A percentile compares a stretch with the other conserved stretches of the same genome.
Evolutionary conservation across 352 stramenopile genomes (phyloP).

Genomic region (Thalassiosira pacifica): DNA sequence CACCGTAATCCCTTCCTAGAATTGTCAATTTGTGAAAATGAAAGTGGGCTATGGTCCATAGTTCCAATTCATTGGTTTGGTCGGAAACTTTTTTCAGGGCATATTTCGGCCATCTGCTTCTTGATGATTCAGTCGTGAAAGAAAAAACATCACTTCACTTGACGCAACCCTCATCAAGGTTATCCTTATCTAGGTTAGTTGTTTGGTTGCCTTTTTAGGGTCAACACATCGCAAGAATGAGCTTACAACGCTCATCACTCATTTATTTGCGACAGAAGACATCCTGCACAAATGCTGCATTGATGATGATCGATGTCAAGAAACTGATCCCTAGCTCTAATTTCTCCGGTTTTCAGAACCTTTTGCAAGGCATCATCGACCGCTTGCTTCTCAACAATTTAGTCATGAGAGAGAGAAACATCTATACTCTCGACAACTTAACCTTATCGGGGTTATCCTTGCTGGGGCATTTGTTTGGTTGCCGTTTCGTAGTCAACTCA

Average conservation of each 20-base stretch:
- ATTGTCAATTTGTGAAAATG: neutral
- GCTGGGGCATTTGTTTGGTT: neutral
- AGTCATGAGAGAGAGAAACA: no score
- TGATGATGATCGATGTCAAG: no score
- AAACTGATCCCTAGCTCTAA: neutral
- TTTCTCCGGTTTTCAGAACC: slow-evolving; percentile 3
- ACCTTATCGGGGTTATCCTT: neutral
- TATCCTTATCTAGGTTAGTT: neutral
- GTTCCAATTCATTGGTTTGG: neutral
- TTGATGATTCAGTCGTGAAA: no score
- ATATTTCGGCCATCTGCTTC: neutral
- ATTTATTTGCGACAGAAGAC: no score
- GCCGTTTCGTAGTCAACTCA: neutral
- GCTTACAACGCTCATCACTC: no score
- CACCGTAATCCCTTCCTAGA: neutral
- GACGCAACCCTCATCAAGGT: neutral
- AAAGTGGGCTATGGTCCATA: neutral
- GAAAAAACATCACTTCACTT: neutral
- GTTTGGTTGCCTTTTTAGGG: neutral
- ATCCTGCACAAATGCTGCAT: no score
- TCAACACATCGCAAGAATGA: neutral
- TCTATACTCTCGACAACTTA: neutral
- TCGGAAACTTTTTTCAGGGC: neutral
- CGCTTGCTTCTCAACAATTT: neutral
- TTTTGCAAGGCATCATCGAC: neutral